phyloP scores from a whole-genome alignment of 164 flowering plant genomes.

The Vitis rupestris region DNA sequence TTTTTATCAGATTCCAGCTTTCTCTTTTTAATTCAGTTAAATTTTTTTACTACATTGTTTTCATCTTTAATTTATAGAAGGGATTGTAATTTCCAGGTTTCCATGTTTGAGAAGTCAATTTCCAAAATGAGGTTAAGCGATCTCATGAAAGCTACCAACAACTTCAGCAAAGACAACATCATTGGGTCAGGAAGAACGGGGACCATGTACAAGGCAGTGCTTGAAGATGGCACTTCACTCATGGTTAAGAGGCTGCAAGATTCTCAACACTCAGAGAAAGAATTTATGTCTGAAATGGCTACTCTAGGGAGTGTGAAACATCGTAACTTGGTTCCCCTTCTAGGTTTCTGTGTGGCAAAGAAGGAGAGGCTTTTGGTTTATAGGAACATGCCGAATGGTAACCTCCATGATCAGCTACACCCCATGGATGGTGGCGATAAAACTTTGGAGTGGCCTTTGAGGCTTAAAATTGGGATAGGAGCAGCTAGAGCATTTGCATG shows the following conservation, averaged over 20 bases:
- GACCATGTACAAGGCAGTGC: slow-evolving; percentile 52
- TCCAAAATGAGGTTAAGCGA: slow-evolving; percentile 62
- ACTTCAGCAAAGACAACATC: slow-evolving; percentile 51
- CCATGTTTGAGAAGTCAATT: slow-evolving; percentile 66
- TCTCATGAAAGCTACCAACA: slow-evolving; percentile 73
- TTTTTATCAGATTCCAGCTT: neutral
- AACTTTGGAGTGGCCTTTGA: slow-evolving; percentile 53
- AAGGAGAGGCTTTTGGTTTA: slow-evolving; percentile 65
- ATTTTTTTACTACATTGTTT: too few species aligned
- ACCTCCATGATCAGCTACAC: slow-evolving; percentile 54
- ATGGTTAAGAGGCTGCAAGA: slow-evolving; percentile 68
- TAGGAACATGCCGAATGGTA: slow-evolving; percentile 55
- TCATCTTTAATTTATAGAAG: neutral
- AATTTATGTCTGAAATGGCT: slow-evolving; percentile 60
- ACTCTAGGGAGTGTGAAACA: slow-evolving; percentile 61
- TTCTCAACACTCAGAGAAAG: slow-evolving; percentile 58
- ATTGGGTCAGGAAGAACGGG: slow-evolving; percentile 70
- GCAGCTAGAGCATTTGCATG: slow-evolving; percentile 74
- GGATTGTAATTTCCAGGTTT: slow-evolving; percentile 44
- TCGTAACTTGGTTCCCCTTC: slow-evolving; percentile 57
- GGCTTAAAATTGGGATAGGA: slow-evolving; percentile 63
- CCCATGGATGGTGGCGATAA: slow-evolving; percentile 17
- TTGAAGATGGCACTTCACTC: slow-evolving; percentile 45
- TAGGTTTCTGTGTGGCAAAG: slow-evolving; percentile 62
- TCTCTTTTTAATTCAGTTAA: neutral